Conservation (phyloP, 306 rosid genomes). For the Coriaria nepalensis region DNA sequence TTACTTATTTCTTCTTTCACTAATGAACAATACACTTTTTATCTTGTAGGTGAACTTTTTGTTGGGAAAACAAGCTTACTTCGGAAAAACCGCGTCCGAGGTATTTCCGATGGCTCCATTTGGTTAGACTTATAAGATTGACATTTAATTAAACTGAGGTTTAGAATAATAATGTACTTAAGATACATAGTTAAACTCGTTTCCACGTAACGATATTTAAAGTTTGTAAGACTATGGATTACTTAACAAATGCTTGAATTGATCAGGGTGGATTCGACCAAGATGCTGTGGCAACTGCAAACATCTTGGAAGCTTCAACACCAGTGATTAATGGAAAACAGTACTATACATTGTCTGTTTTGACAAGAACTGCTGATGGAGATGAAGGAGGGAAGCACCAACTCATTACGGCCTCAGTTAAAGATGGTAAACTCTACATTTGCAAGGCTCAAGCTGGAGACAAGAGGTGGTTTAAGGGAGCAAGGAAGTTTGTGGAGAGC, state of each 20-base stretch:
- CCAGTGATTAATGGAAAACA: conserved; percentile 32
- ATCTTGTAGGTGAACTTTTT: conserved; percentile 73
- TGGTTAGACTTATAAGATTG: too few species aligned
- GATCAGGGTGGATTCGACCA: conserved; percentile 84
- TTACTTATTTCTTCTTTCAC: neutral
- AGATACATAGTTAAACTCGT: too few species aligned
- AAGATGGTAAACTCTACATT: conserved; percentile 73
- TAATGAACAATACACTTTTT: too few species aligned
- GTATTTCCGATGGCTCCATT: conserved; percentile 20
- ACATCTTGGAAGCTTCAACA: conserved; percentile 44
- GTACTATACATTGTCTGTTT: conserved; percentile 60
- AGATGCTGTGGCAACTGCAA: conserved; percentile 71
- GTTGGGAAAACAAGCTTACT: conserved; percentile 85
- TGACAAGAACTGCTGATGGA: conserved; percentile 98
- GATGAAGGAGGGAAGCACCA: conserved; percentile 99
- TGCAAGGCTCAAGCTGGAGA: conserved; percentile 99
- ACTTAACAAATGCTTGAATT: too few species aligned
- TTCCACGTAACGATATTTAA: too few species aligned
- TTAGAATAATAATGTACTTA: too few species aligned
- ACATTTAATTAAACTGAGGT: too few species aligned
- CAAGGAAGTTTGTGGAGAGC: conserved; percentile 73
- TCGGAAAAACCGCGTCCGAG: conserved; percentile 82
- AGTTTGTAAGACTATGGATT: too few species aligned
- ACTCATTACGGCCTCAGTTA: conserved; percentile 67
- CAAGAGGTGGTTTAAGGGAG: conserved; percentile 99